Conservation (phyloP, 1,284 basidiomycete species). For the Anthracocystis panici-leucophaei region DNA sequence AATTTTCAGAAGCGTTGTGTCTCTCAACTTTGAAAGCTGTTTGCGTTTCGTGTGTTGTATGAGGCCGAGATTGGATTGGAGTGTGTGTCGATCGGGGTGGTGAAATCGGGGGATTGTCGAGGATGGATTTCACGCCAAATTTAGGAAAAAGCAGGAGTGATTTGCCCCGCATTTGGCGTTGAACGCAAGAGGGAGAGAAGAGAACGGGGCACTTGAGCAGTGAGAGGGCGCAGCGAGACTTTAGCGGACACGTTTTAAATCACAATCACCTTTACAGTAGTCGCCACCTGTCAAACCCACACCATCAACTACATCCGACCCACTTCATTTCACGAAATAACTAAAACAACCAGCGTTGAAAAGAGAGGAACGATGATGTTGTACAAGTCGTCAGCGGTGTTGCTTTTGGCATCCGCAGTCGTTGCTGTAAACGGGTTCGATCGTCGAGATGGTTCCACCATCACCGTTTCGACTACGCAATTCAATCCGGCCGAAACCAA, state of each 20-base stretch:
- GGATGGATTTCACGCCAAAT: slow-evolving; percentile 3
- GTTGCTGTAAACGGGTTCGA: not conserved
- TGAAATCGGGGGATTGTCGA: not conserved
- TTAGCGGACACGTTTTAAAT: slow-evolving; percentile 6
- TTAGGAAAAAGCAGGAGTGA: not conserved
- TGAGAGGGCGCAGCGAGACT: not conserved
- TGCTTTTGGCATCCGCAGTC: not conserved
- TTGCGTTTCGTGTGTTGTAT: not conserved
- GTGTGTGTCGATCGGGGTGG: not conserved
- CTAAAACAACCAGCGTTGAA: no score
- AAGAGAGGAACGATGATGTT: no score
- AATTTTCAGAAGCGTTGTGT: not conserved
- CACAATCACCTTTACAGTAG: not conserved
- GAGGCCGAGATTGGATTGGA: no score
- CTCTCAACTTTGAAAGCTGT: not conserved
- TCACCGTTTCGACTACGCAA: slow-evolving; percentile 33
- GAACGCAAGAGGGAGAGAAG: not conserved
- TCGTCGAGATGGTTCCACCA: slow-evolving; percentile 30
- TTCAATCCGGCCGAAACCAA: slow-evolving; percentile 53
- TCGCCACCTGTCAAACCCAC: not conserved
- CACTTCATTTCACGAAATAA: not conserved
- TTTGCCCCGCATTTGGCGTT: slow-evolving; percentile 37
- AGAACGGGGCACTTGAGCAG: slow-evolving; percentile 7
- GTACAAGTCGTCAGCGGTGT: not conserved
- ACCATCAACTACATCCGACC: not conserved